Evolutionary conservation across 192 early-diverging fungal species (phyloP).

Genomic region (Haplosporangium gracile): DNA sequence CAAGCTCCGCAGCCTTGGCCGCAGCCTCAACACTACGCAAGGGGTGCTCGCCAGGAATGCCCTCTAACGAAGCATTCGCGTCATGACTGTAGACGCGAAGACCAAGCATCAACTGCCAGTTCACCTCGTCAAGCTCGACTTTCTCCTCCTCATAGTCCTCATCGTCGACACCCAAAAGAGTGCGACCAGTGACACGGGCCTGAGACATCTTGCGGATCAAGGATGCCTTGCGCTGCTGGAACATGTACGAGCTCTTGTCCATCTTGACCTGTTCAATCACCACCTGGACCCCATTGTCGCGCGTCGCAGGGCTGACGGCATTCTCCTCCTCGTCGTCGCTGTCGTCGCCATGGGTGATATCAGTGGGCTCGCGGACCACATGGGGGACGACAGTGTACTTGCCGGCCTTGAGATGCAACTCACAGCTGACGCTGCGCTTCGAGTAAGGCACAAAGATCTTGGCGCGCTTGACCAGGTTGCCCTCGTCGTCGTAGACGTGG

Average conservation of each 20-base stretch:
- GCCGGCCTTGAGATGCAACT: constrained; percentile 42
- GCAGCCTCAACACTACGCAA: neutral
- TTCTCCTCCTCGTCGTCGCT: constrained; percentile 15
- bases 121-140: constrained; percentile 19
- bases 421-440: constrained; percentile 48
- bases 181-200: constrained; percentile 37
- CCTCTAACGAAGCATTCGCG: constrained; percentile 9
- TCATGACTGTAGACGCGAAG: constrained; percentile 56
- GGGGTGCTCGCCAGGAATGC: constrained; percentile 30
- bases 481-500: constrained; percentile 37
- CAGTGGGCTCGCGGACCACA: constrained; percentile 42
- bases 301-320: constrained; percentile 32
- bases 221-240: constrained; percentile 43
- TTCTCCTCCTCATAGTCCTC: constrained; percentile 45
- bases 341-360: constrained; percentile 11
- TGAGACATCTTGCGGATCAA: constrained; percentile 42
- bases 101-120: constrained; percentile 55
- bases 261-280: constrained; percentile 48
- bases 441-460: constrained; percentile 47
- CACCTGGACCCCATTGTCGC: constrained; percentile 32
- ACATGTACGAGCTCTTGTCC: constrained; percentile 54
- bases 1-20: neutral
- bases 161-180: constrained; percentile 48
- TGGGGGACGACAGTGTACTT: constrained; percentile 50
- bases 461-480: constrained; percentile 38